Percentiles rank a stretch among this genome's conserved stretches.
Evolutionary conservation across 352 stramenopile species (phyloP).

Genomic region (Albugo candida): DNA sequence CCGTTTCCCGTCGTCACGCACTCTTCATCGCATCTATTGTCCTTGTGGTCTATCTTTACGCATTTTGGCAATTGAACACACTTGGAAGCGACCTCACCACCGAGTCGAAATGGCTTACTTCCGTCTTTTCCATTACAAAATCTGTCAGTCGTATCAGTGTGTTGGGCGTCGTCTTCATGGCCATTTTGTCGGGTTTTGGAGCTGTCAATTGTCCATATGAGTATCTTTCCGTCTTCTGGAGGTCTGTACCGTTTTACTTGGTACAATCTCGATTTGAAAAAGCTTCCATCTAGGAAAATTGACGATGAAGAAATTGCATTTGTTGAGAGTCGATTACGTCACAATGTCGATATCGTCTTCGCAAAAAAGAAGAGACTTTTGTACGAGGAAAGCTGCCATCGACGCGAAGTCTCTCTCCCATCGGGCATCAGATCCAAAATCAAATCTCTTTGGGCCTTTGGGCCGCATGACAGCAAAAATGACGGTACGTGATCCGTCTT

Average conservation of each 20-base stretch:
- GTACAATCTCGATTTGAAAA: no score
- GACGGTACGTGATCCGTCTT: constrained; percentile 5
- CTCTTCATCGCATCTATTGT: constrained; percentile 8
- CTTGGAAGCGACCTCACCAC: constrained; percentile 18
- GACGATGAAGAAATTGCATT: constrained; percentile 69
- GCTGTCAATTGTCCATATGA: constrained; percentile 74
- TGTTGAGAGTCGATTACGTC: constrained; percentile 50
- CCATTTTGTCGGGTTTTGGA: constrained; percentile 58
- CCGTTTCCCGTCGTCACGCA: constrained; percentile 13
- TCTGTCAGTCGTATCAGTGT: constrained; percentile 70
- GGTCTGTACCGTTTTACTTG: not conserved
- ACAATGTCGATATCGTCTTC: constrained; percentile 66
- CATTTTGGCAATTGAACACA: constrained; percentile 26
- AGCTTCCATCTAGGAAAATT: constrained; percentile 8
- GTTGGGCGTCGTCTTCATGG: constrained; percentile 67
- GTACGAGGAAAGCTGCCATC: constrained; percentile 21
- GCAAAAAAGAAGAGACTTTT: constrained; percentile 65
- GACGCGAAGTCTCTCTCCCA: constrained; percentile 7
- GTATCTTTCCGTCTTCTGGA: constrained; percentile 72
- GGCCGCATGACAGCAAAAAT: constrained; percentile 3
- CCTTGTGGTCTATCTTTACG: constrained; percentile 40
- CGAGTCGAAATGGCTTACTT: constrained; percentile 3
- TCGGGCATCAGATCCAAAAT: no score
- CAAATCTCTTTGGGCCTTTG: no score
- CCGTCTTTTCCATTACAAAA: constrained; percentile 55